phyloP scores from a whole-genome alignment of 1,139 yeast genomes.

The Lodderomyces theae region DNA sequence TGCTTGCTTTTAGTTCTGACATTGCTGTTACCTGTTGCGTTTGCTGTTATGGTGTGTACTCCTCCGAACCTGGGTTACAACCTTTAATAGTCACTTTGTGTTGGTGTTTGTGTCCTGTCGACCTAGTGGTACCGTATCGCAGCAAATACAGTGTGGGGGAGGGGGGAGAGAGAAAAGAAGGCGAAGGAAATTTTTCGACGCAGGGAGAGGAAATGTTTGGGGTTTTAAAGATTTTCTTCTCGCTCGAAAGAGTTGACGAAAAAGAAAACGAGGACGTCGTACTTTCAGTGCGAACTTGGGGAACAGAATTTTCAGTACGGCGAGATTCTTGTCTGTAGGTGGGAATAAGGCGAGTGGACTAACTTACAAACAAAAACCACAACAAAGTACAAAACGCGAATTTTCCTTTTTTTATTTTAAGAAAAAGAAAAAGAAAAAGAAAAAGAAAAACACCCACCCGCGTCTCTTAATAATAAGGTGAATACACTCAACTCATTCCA shows the following conservation, averaged over 20 bases:
- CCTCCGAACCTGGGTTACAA: neutral
- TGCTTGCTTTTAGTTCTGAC: conserved; percentile 39
- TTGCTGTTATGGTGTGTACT: neutral
- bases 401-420: neutral
- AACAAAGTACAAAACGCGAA: too few relatives aligned
- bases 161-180: conserved; percentile 6
- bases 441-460: neutral
- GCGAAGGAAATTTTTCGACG: conserved; percentile 3
- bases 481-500: neutral
- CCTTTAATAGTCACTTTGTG: neutral
- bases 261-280: neutral
- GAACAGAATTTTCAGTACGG: neutral
- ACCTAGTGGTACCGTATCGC: conserved; percentile 2
- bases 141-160: conserved; percentile 1
- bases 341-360: neutral
- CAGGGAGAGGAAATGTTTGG: conserved; percentile 1
- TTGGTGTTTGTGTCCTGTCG: neutral
- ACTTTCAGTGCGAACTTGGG: neutral
- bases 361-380: too few relatives aligned
- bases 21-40: conserved; percentile 14
- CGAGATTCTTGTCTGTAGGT: neutral
- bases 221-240: conserved; percentile 2
- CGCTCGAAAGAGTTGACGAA: neutral
- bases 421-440: neutral
- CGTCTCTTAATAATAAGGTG: neutral